Evolutionary conservation across 2,329 filamentous ascomycete genomes (phyloP).

Genomic region (Alternaria dauci): DNA sequence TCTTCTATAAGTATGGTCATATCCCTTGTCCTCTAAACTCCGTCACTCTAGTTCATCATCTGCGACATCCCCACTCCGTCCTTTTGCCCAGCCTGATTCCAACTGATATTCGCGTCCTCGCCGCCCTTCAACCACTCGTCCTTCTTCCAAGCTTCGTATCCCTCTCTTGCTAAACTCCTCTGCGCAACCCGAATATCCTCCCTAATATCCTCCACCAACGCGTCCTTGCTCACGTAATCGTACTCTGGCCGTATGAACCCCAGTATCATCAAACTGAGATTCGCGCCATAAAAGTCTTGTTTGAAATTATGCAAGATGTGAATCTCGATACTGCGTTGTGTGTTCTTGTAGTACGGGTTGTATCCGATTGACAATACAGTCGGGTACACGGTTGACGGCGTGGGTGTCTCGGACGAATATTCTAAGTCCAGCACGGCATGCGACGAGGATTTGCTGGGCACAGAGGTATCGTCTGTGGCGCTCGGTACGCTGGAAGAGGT

Average conservation of each 20-base stretch:
- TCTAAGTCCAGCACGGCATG: constrained; percentile 40
- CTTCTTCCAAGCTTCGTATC: constrained; percentile 64
- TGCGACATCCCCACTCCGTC: constrained; percentile 18
- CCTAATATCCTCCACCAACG: constrained; percentile 85
- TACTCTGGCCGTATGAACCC: constrained; percentile 90
- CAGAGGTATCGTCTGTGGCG: constrained; percentile 25
- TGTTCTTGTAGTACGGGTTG: constrained; percentile 98
- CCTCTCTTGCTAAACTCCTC: constrained; percentile 72
- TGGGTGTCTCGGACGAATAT: constrained; percentile 26
- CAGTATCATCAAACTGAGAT: constrained; percentile 80
- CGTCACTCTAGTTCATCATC: constrained; percentile 18
- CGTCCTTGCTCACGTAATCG: constrained; percentile 86
- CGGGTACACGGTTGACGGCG: constrained; percentile 34
- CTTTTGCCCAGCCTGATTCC: constrained; percentile 16
- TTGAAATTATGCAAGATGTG: constrained; percentile 82
- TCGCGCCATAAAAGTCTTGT: constrained; percentile 83
- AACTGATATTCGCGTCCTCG: constrained; percentile 8
- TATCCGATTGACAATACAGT: constrained; percentile 67
- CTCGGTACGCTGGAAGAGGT: constrained; percentile 45
- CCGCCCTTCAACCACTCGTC: constrained; percentile 51
- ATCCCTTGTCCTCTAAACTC: background rate
- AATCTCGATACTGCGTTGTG: constrained; percentile 83
- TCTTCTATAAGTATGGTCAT: background rate
- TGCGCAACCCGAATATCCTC: constrained; percentile 86
- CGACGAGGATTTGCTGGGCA: constrained; percentile 32